phyloP scores from a whole-genome alignment of 2,329 filamentous ascomycete genomes.

The Colletotrichum sp. region DNA sequence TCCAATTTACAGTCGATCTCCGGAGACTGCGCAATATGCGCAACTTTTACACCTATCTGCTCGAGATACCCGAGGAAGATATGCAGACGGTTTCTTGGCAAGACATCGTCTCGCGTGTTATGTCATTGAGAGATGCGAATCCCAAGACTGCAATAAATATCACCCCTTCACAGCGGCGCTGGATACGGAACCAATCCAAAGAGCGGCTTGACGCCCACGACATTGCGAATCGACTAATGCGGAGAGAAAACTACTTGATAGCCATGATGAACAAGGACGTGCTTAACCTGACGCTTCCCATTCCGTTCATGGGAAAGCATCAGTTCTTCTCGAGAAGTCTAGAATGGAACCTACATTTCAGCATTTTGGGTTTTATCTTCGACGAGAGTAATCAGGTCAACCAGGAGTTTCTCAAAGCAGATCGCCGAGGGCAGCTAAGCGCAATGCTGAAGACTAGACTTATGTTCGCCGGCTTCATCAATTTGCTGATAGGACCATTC shows the following conservation, averaged over 20 bases:
- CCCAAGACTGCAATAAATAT: slow-evolving; percentile 73
- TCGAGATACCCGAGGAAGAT: slow-evolving; percentile 81
- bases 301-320: slow-evolving; percentile 81
- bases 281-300: slow-evolving; percentile 81
- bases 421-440: slow-evolving; percentile 79
- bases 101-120: slow-evolving; percentile 84
- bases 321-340: slow-evolving; percentile 89
- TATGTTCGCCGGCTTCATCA: slow-evolving; percentile 82
- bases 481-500: slow-evolving; percentile 85
- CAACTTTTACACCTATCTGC: slow-evolving; percentile 83
- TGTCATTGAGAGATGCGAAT: slow-evolving; percentile 84
- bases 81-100: slow-evolving; percentile 97
- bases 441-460: slow-evolving; percentile 79
- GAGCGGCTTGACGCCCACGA: slow-evolving; percentile 95
- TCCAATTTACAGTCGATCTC: slow-evolving; percentile 76
- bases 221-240: slow-evolving; percentile 96
- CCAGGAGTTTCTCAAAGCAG: slow-evolving; percentile 83
- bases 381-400: slow-evolving; percentile 87
- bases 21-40: slow-evolving; percentile 78
- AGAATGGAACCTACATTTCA: slow-evolving; percentile 90
- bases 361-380: slow-evolving; percentile 93
- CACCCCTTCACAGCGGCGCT: slow-evolving; percentile 56
- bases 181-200: slow-evolving; percentile 84
- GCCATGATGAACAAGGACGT: slow-evolving; percentile 98
- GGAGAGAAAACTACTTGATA: slow-evolving; percentile 95